Conservation (phyloP, 805 yeast species). For the Saccharomyces mikatae region DNA sequence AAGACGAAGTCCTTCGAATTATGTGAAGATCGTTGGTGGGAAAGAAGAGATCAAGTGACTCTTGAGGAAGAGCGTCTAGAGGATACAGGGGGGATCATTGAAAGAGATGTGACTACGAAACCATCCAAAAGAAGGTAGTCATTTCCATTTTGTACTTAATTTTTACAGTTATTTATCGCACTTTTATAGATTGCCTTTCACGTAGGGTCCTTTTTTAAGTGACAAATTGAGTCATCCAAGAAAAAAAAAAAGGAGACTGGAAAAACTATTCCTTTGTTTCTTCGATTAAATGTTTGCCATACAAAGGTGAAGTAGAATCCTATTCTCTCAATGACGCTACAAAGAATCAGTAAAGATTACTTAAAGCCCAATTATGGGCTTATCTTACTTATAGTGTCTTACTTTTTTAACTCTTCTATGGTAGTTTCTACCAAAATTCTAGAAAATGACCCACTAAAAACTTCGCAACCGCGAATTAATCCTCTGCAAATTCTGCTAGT, state of each 20-base stretch:
- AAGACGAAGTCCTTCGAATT: conserved; percentile 84
- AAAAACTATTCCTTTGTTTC: not conserved
- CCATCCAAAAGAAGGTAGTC: conserved; percentile 43
- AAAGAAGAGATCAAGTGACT: conserved; percentile 87
- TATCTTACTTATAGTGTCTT: conserved; percentile 47
- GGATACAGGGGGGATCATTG: conserved; percentile 82
- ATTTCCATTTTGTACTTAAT: not conserved
- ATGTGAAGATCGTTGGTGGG: conserved; percentile 97
- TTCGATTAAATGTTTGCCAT: not conserved
- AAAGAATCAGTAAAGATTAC: conserved; percentile 6
- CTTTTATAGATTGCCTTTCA: not conserved
- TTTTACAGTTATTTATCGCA: not conserved
- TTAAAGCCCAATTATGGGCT: conserved; percentile 45
- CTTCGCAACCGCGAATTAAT: conserved; percentile 43
- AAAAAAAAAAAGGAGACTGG: not conserved
- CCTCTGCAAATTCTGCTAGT: conserved; percentile 71
- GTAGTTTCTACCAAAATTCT: conserved; percentile 61
- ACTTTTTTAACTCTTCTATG: conserved; percentile 70
- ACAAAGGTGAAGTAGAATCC: not conserved
- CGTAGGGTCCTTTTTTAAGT: not conserved
- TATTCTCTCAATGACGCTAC: not conserved
- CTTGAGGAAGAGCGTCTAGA: conserved; percentile 82
- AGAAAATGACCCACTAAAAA: conserved; percentile 47
- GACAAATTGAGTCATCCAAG: not conserved
- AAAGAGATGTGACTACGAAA: conserved; percentile 47